Base-by-base conservation (phyloP, 495 filamentous ascomycete species). In the Podospora bellae-mahoneyi region DNA sequence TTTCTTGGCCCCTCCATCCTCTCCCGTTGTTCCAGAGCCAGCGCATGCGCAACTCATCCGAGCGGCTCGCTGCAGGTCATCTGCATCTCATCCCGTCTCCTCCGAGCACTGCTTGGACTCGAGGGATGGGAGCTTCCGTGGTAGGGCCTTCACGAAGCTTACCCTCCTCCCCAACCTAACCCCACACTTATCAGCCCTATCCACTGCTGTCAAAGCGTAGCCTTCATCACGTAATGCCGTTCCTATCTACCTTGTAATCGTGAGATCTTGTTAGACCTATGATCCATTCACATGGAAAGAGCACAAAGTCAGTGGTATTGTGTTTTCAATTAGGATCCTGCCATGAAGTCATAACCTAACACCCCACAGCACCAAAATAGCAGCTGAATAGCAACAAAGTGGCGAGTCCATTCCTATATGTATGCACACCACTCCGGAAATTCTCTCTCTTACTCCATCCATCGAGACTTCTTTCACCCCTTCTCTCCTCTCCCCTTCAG, bases 331-430 rank as follows among this genome's bases (percentile, higher is more conserved):
- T 80, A 78, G 74, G 74, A 74, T 72, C 78, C 78, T 76, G 78
- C 78, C 78, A 64, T 78, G 75, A 77, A 80, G 68, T 78, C 78
- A 73, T 80, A 69, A 78, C 74, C 77, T 71, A 71, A 71, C 72
- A 78, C 74, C 74, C 64, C 70, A 74, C 76, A 76, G 78, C 73
- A 66, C 72, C 39, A 48, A 16, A 16, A 16, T 23, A 67, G 64
- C 65, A 65, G 27, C 65, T 71, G 39, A 48, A 16, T 48, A 48
- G 39, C 39, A 48, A 72, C 67, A 68, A 69, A 48, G 39, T 69
- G 60, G 60, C 71, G 67, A 69, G 57, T 27, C 32, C 61, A 44
- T 64, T 48, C 39, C 27, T 20, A 60, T 20, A 64, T 27, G 26
- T 56, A 39, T 58, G 27, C 28, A 27, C 30, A 32, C 19, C 55